Conservation (phyloP, 192 early-diverging fungal species). For the Podila minutissima region DNA sequence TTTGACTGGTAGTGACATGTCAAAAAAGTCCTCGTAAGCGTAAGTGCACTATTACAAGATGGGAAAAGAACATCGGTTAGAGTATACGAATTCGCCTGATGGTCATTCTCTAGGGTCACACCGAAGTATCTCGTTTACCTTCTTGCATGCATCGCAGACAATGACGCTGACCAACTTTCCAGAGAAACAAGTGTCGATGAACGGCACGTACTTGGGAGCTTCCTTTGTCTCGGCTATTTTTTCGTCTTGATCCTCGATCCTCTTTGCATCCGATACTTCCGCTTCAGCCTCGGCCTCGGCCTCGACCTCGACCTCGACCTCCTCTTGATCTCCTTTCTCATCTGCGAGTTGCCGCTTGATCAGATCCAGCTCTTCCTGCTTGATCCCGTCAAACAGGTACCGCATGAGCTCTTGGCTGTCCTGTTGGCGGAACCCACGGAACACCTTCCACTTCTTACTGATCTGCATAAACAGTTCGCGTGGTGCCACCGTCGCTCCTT, state of each 20-base stretch:
- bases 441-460: constrained; percentile 60
- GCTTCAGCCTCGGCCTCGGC: not conserved
- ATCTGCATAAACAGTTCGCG: constrained; percentile 61
- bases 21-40: constrained; percentile 70
- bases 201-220: constrained; percentile 44
- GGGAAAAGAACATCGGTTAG: not conserved
- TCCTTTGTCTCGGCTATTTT: not conserved
- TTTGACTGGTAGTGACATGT: constrained; percentile 66
- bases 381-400: constrained; percentile 67
- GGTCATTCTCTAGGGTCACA: not conserved
- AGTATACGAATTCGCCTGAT: not conserved
- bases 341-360: constrained; percentile 38
- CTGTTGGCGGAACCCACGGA: constrained; percentile 68
- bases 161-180: constrained; percentile 75
- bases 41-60: constrained; percentile 51
- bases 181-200: constrained; percentile 74
- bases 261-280: not conserved
- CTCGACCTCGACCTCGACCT: not conserved
- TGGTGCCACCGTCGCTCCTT: constrained; percentile 55
- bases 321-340: not conserved
- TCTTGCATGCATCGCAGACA: constrained; percentile 72
- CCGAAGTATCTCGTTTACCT: constrained; percentile 34
- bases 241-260: not conserved
- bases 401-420: constrained; percentile 78
- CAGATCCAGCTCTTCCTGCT: constrained; percentile 61